Evolutionary conservation across 495 filamentous ascomycete genomes (phyloP).

Genomic region (Amorphotheca resinae): DNA sequence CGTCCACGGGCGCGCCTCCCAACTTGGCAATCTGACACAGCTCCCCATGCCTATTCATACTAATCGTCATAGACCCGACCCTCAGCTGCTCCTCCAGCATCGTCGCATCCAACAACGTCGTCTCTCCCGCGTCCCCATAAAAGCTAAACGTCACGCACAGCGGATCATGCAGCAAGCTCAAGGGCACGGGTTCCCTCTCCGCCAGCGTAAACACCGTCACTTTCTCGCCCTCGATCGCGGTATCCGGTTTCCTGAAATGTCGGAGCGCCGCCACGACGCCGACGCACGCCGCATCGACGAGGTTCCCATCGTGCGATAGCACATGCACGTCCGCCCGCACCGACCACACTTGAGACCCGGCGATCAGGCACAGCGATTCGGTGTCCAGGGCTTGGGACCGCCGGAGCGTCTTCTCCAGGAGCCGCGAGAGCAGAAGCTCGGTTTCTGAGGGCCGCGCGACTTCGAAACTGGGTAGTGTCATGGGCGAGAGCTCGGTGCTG

Average conservation of each 20-base stretch:
- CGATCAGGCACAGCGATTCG: conserved; percentile 87
- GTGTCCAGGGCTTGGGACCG: conserved; percentile 85
- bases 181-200: conserved; percentile 80
- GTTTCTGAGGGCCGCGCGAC: conserved; percentile 66
- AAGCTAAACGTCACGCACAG: conserved; percentile 81
- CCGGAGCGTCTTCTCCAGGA: conserved; percentile 86
- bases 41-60: conserved; percentile 79
- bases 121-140: conserved; percentile 27
- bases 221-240: conserved; percentile 66
- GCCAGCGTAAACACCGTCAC: conserved; percentile 67
- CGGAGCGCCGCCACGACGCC: conserved; percentile 75
- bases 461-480: conserved; percentile 86
- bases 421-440: conserved; percentile 71
- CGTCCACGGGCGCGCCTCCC: conserved; percentile 69
- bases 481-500: conserved; percentile 76
- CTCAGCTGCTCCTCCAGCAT: conserved; percentile 76
- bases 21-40: conserved; percentile 84
- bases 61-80: conserved; percentile 73
- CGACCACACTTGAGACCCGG: conserved; percentile 79
- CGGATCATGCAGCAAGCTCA: conserved; percentile 82
- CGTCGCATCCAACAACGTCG: conserved; percentile 61
- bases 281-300: conserved; percentile 76
- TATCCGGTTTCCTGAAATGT: conserved; percentile 83
- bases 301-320: conserved; percentile 74
- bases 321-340: conserved; percentile 85